Evolutionary conservation across 345 rosid genomes (phyloP).

Genomic region (Euphorbia tirucalli): DNA sequence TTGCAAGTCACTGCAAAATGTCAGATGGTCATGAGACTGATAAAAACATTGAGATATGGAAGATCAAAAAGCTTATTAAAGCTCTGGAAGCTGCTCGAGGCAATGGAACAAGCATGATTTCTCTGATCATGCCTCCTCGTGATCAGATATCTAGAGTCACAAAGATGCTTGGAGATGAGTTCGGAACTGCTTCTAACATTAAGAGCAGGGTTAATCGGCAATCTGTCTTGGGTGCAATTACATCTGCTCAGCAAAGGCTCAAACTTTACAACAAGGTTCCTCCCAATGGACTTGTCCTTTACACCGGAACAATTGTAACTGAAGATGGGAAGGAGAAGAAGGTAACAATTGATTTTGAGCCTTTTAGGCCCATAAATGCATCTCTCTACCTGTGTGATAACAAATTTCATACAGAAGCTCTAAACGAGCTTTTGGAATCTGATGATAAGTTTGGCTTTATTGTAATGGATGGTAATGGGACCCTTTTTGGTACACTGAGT

Average conservation of each 20-base stretch:
- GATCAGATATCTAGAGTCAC: slow-evolving; percentile 90
- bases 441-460: slow-evolving; percentile 94
- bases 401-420: slow-evolving; percentile 83
- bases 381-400: slow-evolving; percentile 86
- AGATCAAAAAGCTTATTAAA: slow-evolving; percentile 85
- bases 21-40: slow-evolving; percentile 59
- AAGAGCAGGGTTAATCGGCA: slow-evolving; percentile 91
- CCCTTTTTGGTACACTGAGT: slow-evolving; percentile 84
- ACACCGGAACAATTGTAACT: slow-evolving; percentile 76
- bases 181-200: slow-evolving; percentile 91
- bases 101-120: slow-evolving; percentile 94
- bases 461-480: slow-evolving; percentile 94
- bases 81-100: slow-evolving; percentile 90
- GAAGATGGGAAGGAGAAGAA: slow-evolving; percentile 95
- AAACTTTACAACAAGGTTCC: slow-evolving; percentile 90
- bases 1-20: slow-evolving; percentile 23
- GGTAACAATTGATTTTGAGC: slow-evolving; percentile 89
- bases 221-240: slow-evolving; percentile 85
- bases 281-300: slow-evolving; percentile 85
- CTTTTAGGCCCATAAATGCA: slow-evolving; percentile 88
- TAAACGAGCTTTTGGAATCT: slow-evolving; percentile 80
- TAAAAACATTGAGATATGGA: slow-evolving; percentile 93
- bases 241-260: slow-evolving; percentile 92
- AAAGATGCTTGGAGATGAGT: slow-evolving; percentile 95
- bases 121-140: slow-evolving; percentile 95